Evolutionary conservation across 192 early-diverging fungal species (phyloP), one percentile per base, ranked within the genome.

Genomic region (Coemansia sp.): DNA sequence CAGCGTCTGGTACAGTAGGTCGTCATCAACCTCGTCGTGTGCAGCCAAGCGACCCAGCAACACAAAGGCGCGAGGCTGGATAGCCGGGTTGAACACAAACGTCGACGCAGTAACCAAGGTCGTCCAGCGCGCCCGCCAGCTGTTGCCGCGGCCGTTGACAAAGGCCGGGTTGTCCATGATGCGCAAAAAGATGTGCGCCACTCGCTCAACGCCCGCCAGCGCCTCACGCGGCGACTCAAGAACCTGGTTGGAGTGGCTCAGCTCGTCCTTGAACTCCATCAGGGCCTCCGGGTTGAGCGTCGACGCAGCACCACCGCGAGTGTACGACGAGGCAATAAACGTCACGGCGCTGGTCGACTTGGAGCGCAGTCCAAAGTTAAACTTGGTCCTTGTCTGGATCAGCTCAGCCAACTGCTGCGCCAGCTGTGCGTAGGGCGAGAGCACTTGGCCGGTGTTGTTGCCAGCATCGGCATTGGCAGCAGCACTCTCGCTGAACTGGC

Each of bases 381-480:
- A 72, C 61, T 72, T 72, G 35, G 74, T 76, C 33, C 65, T 62
- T 3, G 73, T 48, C 62, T 82, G 79, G 55, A 70, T 82, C 64
- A 82, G 79, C 61, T 82, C 79, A 0, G 79, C 70, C 34, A 82
- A 57, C 70, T 65, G 73, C 79, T 82, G 74, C 11, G 74, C 90
- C 67, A 92, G 73, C 37, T 89, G 60, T 71, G 83, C 73, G 82
- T 83, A 18, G 89, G 86, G 34, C 70, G 79, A 26, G 83, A 88
- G 58, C 72, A 96, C 37, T 83, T 89, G 63, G 77, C 97, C 63
- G 88, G 91, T 36, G 85, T 91, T 47, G 95, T 94, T 35, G 94
- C 94, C 57, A 95, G 98, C 87, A 88, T 93, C 86, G 95, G 97
- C 86, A 89, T 97, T 39, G 96, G 97, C 82, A 94, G 95, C 80